Evolutionary conservation across 306 rosid species (phyloP), one percentile per base, ranked within the genome.

Genomic region (Begonia masoniana): DNA sequence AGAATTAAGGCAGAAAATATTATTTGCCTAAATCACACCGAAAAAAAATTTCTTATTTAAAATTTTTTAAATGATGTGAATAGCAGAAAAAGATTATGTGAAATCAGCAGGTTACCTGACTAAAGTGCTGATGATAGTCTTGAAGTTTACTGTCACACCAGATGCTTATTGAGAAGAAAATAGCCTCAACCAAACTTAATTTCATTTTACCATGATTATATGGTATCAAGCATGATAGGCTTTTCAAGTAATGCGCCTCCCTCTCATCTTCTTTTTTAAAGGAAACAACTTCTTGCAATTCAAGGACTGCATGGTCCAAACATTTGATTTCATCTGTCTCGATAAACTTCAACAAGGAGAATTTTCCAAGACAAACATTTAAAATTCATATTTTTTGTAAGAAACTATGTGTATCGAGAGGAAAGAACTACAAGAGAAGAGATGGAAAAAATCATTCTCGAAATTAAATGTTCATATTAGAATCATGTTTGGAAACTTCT

Each of bases 51-150:
- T 6, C 35, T 26, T 59, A 35, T 36, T 12, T 36, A 43, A 52
- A 50, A 6, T 48, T 41, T 36, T 52, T 13, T 15, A 9, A 48
- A 53, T 16, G 52, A 62, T 12, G 46, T 58, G 31, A 54, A 35
- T 26, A 4, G 12, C 41, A 13, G 58, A 51, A 53, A 16, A 54
- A 67, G 47, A 39, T 15, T 12, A 26, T 15, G 23, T 15, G 53
- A 52, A 17, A 69, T 66, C 31, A 43, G 56, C 52, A 57, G 56
- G 11, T 58, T 51, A 78, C 84, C 84, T 74, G 66, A 59, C 70
- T 50, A 51, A 74, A 78, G 52, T 78, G 73, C 36, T 71, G 74
- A 64, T 78, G 84, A 59, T 78, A 78, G 56, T 75, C 84, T 58
- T 68, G 73, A 60, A 78, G 68, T 60, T 78, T 68, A 52, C 65